These are phyloP conservation scores for Vigna radiata DNA, from an alignment of 306 rosid genomes.

Conservation along the genomic window DNA sequence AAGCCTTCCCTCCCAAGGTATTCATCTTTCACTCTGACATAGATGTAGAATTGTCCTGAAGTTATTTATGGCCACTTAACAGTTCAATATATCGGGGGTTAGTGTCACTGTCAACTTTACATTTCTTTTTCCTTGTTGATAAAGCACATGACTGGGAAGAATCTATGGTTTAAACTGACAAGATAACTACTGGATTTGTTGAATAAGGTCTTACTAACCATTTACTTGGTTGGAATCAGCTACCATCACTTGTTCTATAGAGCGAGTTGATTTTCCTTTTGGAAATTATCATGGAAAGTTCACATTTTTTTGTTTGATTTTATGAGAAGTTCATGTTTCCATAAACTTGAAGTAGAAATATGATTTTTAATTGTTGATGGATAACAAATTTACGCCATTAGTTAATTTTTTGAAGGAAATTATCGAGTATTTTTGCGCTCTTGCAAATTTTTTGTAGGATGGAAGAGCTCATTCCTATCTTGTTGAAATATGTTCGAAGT, in stretches of 20 bases:
- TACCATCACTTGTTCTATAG: conserved; percentile 12
- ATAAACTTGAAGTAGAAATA: neutral
- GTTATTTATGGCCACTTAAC: conserved; percentile 10
- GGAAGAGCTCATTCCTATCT: conserved; percentile 77
- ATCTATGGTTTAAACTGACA: conserved; percentile 30
- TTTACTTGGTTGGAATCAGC: conserved; percentile 26
- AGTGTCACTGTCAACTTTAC: conserved; percentile 11
- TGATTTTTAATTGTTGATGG: conserved; percentile 10
- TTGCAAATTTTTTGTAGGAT: conserved; percentile 62
- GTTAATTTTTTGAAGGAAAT: conserved; percentile 14
- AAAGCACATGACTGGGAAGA: conserved; percentile 8
- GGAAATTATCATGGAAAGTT: neutral
- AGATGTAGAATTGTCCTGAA: conserved; percentile 25
- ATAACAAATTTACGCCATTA: conserved; percentile 9
- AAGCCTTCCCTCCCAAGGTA: neutral
- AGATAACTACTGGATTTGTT: conserved; percentile 10
- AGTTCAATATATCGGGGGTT: conserved; percentile 2
- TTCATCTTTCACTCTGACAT: conserved; percentile 20
- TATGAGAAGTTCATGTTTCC: neutral
- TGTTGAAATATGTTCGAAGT: conserved; percentile 68
- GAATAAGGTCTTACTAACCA: conserved; percentile 21
- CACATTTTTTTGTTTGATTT: conserved; percentile 9
- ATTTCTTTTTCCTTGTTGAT: neutral
- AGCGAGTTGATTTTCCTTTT: conserved; percentile 6
- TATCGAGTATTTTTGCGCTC: conserved; percentile 30